These are phyloP conservation scores for Nyssa sinensis DNA, from an alignment of 148 eudicot species.

Conservation along the genomic window DNA sequence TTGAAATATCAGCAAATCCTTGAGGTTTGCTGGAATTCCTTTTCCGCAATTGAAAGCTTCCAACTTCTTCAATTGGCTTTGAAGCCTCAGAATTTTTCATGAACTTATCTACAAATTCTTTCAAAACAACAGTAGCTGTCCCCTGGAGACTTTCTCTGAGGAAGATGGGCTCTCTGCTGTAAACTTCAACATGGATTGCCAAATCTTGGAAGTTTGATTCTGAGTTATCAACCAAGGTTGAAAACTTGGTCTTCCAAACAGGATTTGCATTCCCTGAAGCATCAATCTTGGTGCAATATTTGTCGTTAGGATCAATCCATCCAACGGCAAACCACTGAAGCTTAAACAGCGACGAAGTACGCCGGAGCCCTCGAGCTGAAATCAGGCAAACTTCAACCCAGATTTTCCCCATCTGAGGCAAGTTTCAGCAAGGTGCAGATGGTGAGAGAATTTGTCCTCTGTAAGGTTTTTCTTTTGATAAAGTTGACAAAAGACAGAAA, in stretches of 20 bases:
- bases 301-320: slow-evolving; percentile 72
- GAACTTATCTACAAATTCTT: slow-evolving; percentile 58
- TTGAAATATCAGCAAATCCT: slow-evolving; percentile 80
- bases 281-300: slow-evolving; percentile 76
- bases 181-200: slow-evolving; percentile 63
- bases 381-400: slow-evolving; percentile 73
- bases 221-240: slow-evolving; percentile 38
- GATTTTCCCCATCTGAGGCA: slow-evolving; percentile 42
- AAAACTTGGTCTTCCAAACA: slow-evolving; percentile 77
- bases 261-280: slow-evolving; percentile 69
- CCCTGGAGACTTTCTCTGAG: slow-evolving; percentile 72
- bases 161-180: slow-evolving; percentile 73
- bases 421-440: slow-evolving; percentile 12
- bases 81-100: slow-evolving; percentile 31
- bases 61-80: slow-evolving; percentile 55
- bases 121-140: slow-evolving; percentile 50
- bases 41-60: slow-evolving; percentile 80
- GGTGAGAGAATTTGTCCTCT: slow-evolving; percentile 18
- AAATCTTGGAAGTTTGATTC: slow-evolving; percentile 37
- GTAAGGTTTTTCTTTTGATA: slow-evolving; percentile 31
- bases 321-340: slow-evolving; percentile 84
- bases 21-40: slow-evolving; percentile 54
- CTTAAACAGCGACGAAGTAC: slow-evolving; percentile 57
- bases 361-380: slow-evolving; percentile 69
- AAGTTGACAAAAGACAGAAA: slow-evolving; percentile 20